Base-by-base conservation (phyloP, 345 rosid species). In the Linum trigynum region DNA sequence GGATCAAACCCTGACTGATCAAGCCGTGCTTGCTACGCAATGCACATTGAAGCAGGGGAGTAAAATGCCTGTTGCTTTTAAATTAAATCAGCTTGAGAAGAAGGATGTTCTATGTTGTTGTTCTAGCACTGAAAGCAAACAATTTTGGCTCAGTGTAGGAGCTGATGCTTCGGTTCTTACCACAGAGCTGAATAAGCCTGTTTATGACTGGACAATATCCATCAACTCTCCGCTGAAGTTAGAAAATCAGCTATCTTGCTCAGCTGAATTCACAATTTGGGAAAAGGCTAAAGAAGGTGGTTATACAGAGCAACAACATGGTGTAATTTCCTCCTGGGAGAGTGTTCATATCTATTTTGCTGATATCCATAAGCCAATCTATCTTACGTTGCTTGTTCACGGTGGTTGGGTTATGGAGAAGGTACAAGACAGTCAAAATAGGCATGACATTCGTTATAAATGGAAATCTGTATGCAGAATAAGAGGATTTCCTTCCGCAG, bases 391-490 rank as follows among this genome's bases (percentile, higher is more conserved):
- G 76, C 72, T 77, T 75, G 82, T 84, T 71, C 87, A 86, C 69
- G 99, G 95, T 71, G 96, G 88, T 68, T 94, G 99, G 99, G 80
- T 80, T 73, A 71, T 87, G 77, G 97, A 94, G 80, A 90, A 85
- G 97, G 99, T 94, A 72, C 68, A 15, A 39, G 32, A 61, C 57
- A 40, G 17, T 61, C 53, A 39, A 32, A 62, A 17, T 43, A 32
- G 56, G 37, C 32, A 39, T 59, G 7, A 7, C 10, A 63, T 43
- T 16, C 57, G 38, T 40, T 38, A 4, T 50, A 65, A 64, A 62
- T 70, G 62, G 43, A 63, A 35, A 23, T 42, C 35, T 62, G 36
- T 39, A 35, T 37, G 5, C 55, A 23, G 43, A 11, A 23, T 0
- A 23, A 23, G 7, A 39, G 15, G 38, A 62, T 65, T 40, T 74